These are phyloP conservation scores for Paspalum notatum DNA, from an alignment of 176 grass and related monocot genomes.

Conservation along the genomic window DNA sequence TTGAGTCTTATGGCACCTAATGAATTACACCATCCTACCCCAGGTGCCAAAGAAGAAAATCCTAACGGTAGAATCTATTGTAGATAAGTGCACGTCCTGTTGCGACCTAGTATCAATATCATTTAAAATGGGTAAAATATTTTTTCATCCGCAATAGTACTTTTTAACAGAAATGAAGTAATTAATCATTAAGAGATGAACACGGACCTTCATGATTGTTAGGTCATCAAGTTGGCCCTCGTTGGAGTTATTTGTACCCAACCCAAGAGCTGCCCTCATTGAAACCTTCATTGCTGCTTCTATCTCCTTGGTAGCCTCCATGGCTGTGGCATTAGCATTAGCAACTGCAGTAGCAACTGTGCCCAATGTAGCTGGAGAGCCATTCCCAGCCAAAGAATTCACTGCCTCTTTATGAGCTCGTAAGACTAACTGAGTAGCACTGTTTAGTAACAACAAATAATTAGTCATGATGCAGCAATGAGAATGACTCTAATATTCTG, in stretches of 20 bases:
- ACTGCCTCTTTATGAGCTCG: conserved; percentile 94
- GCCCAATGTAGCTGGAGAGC: conserved; percentile 65
- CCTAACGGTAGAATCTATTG: background rate
- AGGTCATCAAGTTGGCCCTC: conserved; percentile 89
- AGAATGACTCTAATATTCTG: background rate
- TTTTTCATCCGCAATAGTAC: background rate
- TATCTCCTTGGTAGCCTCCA: conserved; percentile 91
- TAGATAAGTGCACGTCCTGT: background rate
- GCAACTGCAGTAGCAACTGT: conserved; percentile 93
- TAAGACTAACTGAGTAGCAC: conserved; percentile 88
- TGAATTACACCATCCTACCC: no score
- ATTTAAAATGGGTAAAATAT: conserved; percentile 12
- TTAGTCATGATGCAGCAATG: conserved; percentile 23
- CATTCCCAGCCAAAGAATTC: conserved; percentile 84
- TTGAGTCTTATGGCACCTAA: no score
- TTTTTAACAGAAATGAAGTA: conserved; percentile 7
- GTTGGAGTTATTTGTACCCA: conserved; percentile 58
- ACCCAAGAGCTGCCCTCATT: conserved; percentile 78
- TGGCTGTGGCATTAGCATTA: conserved; percentile 85
- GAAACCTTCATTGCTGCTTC: conserved; percentile 88
- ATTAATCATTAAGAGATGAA: conserved; percentile 27
- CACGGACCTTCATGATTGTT: conserved; percentile 92
- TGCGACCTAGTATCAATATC: background rate
- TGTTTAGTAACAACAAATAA: conserved; percentile 49
- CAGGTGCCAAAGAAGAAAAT: no score